Percentiles rank a stretch among this genome's conserved stretches.
These are phyloP conservation scores for Pisolithus sp. DNA, from an alignment of 768 basidiomycete genomes.

Conservation along the genomic window DNA sequence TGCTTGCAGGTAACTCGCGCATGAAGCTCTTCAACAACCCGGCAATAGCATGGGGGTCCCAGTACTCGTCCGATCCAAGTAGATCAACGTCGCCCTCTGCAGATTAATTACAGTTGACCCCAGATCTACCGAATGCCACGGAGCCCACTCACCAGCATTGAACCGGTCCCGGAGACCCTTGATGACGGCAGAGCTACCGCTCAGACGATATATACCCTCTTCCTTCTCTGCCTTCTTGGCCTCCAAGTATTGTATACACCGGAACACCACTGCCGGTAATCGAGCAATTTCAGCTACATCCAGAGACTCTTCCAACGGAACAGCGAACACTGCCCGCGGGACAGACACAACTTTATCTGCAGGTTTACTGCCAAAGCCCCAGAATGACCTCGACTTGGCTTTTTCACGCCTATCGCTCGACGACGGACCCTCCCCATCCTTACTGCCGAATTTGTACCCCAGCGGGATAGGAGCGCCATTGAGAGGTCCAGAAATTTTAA, in stretches of 20 bases:
- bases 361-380: conserved; percentile 73
- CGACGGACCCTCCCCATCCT: conserved; percentile 46
- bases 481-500: conserved; percentile 87
- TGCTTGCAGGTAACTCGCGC: conserved; percentile 87
- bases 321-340: conserved; percentile 81
- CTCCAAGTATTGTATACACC: conserved; percentile 93
- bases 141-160: conserved; percentile 61
- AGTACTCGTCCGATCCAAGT: conserved; percentile 80
- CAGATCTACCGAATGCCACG: background rate
- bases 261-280: conserved; percentile 90
- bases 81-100: conserved; percentile 96
- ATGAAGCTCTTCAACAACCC: conserved; percentile 91
- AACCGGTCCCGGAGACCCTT: conserved; percentile 90
- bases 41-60: conserved; percentile 97
- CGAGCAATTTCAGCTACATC: conserved; percentile 85
- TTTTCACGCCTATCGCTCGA: conserved; percentile 77
- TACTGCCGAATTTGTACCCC: conserved; percentile 86
- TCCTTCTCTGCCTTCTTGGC: conserved; percentile 91
- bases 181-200: conserved; percentile 92
- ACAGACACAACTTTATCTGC: conserved; percentile 39
- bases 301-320: conserved; percentile 80
- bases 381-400: conserved; percentile 88
- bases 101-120: conserved; percentile 5
- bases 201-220: conserved; percentile 95
- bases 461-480: conserved; percentile 79